Conservation (phyloP, 2,329 filamentous ascomycete species). For the Plectosphaerella cucumerina region DNA sequence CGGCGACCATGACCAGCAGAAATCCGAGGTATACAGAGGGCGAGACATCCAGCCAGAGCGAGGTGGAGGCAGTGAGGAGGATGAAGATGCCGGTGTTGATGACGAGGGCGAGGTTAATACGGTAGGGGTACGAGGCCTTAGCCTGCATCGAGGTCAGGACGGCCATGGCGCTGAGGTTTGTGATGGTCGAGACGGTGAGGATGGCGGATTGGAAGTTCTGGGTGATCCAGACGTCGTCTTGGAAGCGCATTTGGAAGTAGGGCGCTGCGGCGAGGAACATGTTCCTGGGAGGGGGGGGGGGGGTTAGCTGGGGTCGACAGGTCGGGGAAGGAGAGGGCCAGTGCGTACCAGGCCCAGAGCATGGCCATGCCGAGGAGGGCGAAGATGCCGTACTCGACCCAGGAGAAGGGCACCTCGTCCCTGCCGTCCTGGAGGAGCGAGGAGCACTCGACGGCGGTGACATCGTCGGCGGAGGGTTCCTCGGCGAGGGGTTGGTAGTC, state of each 20-base stretch:
- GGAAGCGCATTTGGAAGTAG: constrained; percentile 85
- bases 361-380: constrained; percentile 83
- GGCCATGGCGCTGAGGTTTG: constrained; percentile 73
- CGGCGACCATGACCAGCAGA: constrained; percentile 74
- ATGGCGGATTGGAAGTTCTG: constrained; percentile 88
- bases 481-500: constrained; percentile 19
- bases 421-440: constrained; percentile 21
- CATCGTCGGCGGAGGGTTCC: constrained; percentile 20
- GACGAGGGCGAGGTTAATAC: constrained; percentile 72
- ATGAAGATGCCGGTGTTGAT: constrained; percentile 76
- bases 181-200: constrained; percentile 78
- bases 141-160: constrained; percentile 76
- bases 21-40: constrained; percentile 72
- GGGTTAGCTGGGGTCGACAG: background rate
- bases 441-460: constrained; percentile 19
- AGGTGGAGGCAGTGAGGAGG: constrained; percentile 76
- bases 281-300: constrained; percentile 57
- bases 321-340: background rate
- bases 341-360: constrained; percentile 88
- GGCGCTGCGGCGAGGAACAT: constrained; percentile 96
- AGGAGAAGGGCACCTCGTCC: constrained; percentile 63
- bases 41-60: constrained; percentile 57
- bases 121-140: constrained; percentile 79
- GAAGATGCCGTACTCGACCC: constrained; percentile 83
- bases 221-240: constrained; percentile 63